Evolutionary conservation across 2,329 filamentous ascomycete genomes (phyloP), one percentile per base, ranked within the genome.

Genomic region (Cordyceps militaris): DNA sequence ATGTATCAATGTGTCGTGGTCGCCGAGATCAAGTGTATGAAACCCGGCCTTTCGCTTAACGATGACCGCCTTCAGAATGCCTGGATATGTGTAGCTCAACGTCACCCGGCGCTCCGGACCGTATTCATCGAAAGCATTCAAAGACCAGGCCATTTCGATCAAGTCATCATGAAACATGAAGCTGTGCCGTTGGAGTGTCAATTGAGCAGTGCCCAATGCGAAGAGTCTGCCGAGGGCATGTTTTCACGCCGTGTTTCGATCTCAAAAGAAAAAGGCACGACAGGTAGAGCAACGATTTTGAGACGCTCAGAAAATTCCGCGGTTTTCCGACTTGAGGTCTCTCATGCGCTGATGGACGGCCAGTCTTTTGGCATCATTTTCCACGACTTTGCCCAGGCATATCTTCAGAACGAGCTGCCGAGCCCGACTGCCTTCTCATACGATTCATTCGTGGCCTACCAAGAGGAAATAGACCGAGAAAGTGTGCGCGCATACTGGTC

Each of bases 271-370:
- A 42, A 42, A 10, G 10, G 19, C 9, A 42, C 38, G n/a, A 50
- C 21, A 32, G 32, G 47, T 9, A 7, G 43, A 50, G 36, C 52
- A 51, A 13, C 38, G 51, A 34, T 34, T 52, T 23, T 46, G 38
- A 23, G 21, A 42, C 38, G 38, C 38, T 42, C 38, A 19, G 38
- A 42, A 42, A 42, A 4, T 2, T 42, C 19, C 6, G 38, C 38
- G 10, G 38, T 42, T 8, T 21, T 42, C 38, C n/a, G 46, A 43
- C 32, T 61, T 13, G 56, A 61, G 3, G 56, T 61, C 46, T 59
- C 59, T 30, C 59, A 61, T 42, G 59, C 59, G 42, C 38, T 61
- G 8, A 47, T 61, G 23, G 59, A 61, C 36, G 59, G 59, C n/a
- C 50, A 56, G 23, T 61, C 59, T 36, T 21, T 38, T 23, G 38